Evolutionary conservation across 2,329 filamentous ascomycete species (phyloP).

Genomic region (Didymella sp.): DNA sequence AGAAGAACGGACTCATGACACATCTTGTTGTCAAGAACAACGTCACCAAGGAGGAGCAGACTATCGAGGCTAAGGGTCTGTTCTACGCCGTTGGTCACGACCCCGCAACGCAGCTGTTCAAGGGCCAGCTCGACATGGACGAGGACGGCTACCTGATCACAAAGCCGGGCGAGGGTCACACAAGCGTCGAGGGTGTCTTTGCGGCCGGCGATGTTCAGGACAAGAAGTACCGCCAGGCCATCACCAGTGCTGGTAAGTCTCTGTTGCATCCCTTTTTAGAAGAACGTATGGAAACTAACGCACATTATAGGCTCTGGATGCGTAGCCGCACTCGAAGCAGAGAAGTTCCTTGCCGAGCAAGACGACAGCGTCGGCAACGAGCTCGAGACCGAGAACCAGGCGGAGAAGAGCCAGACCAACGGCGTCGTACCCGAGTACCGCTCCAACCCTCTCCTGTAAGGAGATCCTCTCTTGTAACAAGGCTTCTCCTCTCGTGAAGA

Average conservation of each 20-base stretch:
- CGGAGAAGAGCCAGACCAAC: constrained; percentile 59
- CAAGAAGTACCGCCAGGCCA: constrained; percentile 96
- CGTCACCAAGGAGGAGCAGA: constrained; percentile 76
- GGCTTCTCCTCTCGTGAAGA: too few relatives aligned
- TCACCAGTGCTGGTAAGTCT: constrained; percentile 88
- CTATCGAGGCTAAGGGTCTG: constrained; percentile 86
- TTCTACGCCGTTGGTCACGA: constrained; percentile 99
- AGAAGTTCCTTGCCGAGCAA: constrained; percentile 85
- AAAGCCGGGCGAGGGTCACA: constrained; percentile 84
- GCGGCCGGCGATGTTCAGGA: constrained; percentile 98
- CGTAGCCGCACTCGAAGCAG: constrained; percentile 92
- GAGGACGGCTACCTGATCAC: constrained; percentile 91
- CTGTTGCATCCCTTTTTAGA: too few relatives aligned
- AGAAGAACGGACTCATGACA: constrained; percentile 79
- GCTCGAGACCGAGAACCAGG: constrained; percentile 58
- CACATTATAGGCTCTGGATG: constrained; percentile 78
- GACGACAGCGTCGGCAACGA: constrained; percentile 63
- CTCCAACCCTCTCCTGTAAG: constrained; percentile 67
- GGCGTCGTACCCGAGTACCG: constrained; percentile 67
- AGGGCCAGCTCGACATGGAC: constrained; percentile 87
- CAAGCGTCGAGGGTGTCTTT: constrained; percentile 90
- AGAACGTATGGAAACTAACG: constrained; percentile 24
- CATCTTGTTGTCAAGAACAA: constrained; percentile 84
- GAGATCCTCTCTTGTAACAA: neutral
- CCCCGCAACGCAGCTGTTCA: constrained; percentile 88